phyloP scores from a whole-genome alignment of 2,329 filamentous ascomycete genomes.

The Alternaria ethzedia region DNA sequence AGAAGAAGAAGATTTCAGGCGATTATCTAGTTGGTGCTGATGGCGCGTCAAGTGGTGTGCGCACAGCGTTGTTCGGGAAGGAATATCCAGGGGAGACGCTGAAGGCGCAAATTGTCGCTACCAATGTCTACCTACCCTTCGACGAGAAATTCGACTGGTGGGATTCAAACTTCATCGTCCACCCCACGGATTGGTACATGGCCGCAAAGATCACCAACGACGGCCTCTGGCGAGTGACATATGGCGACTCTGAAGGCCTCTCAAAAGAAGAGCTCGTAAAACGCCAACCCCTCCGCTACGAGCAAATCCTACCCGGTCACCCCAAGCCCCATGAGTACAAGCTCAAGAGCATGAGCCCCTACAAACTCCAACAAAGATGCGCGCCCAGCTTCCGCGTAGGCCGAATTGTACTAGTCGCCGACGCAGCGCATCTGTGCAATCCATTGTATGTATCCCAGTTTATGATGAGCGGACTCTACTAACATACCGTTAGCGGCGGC shows the following conservation, averaged over 20 bases:
- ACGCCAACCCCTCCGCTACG: slow-evolving; percentile 63
- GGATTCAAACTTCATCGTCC: slow-evolving; percentile 67
- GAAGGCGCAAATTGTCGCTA: slow-evolving; percentile 67
- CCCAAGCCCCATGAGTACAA: slow-evolving; percentile 65
- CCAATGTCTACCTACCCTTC: slow-evolving; percentile 67
- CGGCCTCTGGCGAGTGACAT: slow-evolving; percentile 68
- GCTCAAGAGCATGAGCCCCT: slow-evolving; percentile 64
- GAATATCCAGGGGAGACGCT: slow-evolving; percentile 65
- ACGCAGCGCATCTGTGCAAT: slow-evolving; percentile 67
- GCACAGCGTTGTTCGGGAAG: slow-evolving; percentile 41
- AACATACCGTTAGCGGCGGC: slow-evolving; percentile 54
- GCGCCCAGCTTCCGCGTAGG: slow-evolving; percentile 65
- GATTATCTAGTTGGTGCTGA: slow-evolving; percentile 47
- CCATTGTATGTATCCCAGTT: slow-evolving; percentile 47
- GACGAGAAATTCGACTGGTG: slow-evolving; percentile 62
- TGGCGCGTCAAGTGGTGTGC: slow-evolving; percentile 43
- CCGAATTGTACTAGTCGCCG: slow-evolving; percentile 63
- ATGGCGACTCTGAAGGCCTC: slow-evolving; percentile 64
- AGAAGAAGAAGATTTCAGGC: slow-evolving; percentile 32
- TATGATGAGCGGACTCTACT: background rate
- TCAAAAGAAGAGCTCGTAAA: slow-evolving; percentile 60
- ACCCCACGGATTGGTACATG: slow-evolving; percentile 69
- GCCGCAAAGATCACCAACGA: slow-evolving; percentile 65
- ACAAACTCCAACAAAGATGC: slow-evolving; percentile 67
- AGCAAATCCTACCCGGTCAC: slow-evolving; percentile 64